Evolutionary conservation across 2,329 filamentous ascomycete genomes (phyloP).

Genomic region (Penicillium oxalicum): DNA sequence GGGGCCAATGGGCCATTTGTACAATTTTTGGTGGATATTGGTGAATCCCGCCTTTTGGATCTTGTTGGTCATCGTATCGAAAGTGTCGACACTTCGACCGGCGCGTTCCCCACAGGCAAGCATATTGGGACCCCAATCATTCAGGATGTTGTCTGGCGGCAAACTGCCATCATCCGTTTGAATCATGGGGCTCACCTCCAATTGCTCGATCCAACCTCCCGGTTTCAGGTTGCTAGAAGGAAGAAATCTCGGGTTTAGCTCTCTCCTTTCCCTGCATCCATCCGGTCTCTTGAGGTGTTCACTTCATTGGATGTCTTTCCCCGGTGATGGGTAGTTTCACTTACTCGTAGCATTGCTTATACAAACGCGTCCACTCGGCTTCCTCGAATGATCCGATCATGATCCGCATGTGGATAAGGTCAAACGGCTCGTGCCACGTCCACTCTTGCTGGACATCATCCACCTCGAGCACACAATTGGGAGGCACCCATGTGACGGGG

Average conservation of each 20-base stretch:
- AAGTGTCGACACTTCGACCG: constrained; percentile 19
- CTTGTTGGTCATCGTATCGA: constrained; percentile 19
- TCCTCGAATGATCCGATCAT: constrained; percentile 13
- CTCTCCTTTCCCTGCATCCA: too few species aligned
- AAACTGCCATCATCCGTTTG: constrained; percentile 16
- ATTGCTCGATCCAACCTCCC: constrained; percentile 19
- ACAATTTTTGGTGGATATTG: constrained; percentile 25
- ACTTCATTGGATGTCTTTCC: background rate
- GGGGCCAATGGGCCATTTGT: constrained; percentile 26
- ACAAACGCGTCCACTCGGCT: constrained; percentile 14
- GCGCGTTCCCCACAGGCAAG: constrained; percentile 17
- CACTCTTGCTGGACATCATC: constrained; percentile 21
- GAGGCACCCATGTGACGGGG: constrained; percentile 21
- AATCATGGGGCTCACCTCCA: constrained; percentile 15
- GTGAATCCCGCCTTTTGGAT: constrained; percentile 27
- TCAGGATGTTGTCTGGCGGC: constrained; percentile 11
- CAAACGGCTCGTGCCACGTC: constrained; percentile 20
- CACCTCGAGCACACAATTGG: constrained; percentile 25
- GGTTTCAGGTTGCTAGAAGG: constrained; percentile 13
- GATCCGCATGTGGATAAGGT: constrained; percentile 22
- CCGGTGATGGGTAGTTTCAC: background rate
- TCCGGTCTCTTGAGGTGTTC: background rate
- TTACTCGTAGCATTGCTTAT: constrained; percentile 18
- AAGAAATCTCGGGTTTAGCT: background rate
- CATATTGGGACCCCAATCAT: constrained; percentile 13